Evolutionary conservation across 495 filamentous ascomycete species (phyloP), one percentile per base, ranked within the genome.

Genomic region (Cairneyella variabilis): DNA sequence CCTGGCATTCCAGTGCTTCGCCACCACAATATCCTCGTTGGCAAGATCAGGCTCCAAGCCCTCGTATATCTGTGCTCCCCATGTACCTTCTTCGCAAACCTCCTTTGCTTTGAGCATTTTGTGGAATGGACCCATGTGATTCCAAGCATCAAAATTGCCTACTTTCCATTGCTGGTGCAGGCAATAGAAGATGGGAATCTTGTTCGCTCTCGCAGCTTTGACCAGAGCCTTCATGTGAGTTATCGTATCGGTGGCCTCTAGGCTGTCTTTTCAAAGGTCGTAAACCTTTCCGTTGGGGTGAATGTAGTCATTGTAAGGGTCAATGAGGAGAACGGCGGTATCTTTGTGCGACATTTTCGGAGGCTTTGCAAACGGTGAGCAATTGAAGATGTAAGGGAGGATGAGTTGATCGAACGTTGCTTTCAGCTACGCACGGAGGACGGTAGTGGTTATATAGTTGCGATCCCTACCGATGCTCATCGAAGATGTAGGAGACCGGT

Each of bases 251-350:
- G 43, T 61, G 2, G 45, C 51, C 23, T 39, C 38, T 14, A 65
- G 45, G 28, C 52, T 58, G 10, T 52, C 58, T 10, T 38, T 48
- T 17, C 62, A 46, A 1, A 52, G 16, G 10, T 12, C 20, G 18
- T 48, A 55, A 4, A 64, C 27, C 39, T 66, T 66, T 37, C 64
- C 64, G 14, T 45, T 40, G 25, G 61, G 58, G 38, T 66, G 61
- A 2, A 66, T 34, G 55, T 61, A 66, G 58, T 66, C 63, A 48
- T 66, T 66, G 58, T 64, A 64, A 1, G 58, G 58, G 55, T 64
- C 61, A 21, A 61, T 64, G 38, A 64, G 54, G 26, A 63, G 25
- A n/a, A 63, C 41, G 39, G 60, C 60, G 25, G 53, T 66, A 22
- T 52, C n/a, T n/a, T n/a, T n/a, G n/a, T n/a, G n/a, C n/a, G n/a